Evolutionary conservation across 73 alveolate species (phyloP).

Genomic region (Durusdinium trenchii): DNA sequence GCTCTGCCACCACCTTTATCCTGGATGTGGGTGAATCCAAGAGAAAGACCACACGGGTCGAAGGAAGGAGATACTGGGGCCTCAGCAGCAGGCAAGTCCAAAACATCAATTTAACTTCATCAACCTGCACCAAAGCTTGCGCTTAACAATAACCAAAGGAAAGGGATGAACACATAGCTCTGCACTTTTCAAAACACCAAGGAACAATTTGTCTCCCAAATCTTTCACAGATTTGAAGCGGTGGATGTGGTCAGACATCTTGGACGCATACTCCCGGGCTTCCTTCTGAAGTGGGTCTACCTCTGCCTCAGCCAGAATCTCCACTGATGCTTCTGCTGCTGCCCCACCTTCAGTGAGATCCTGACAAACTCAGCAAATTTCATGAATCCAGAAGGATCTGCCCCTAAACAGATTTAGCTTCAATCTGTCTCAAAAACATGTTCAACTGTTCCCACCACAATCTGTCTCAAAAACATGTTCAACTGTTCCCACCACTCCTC

Average conservation of each 20-base stretch:
- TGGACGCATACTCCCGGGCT: not conserved
- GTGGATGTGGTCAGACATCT: not conserved
- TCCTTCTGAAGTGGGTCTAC: not conserved
- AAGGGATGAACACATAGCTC: too few relatives aligned
- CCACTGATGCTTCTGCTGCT: not conserved
- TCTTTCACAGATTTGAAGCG: not conserved
- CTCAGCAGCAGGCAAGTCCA: not conserved
- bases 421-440: not conserved
- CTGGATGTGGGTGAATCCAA: conserved; percentile 17
- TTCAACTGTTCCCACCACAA: not conserved
- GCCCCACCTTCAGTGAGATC: not conserved
- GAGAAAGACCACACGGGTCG: not conserved
- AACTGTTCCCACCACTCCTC: not conserved
- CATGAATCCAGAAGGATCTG: too few relatives aligned
- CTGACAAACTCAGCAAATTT: too few relatives aligned
- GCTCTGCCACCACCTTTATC: not conserved
- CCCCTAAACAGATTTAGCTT: not conserved
- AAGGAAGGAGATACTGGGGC: not conserved
- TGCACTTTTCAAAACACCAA: too few relatives aligned
- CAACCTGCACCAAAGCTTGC: too few relatives aligned
- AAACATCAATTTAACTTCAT: too few relatives aligned
- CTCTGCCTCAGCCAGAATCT: not conserved
- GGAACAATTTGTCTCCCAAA: not conserved
- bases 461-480: not conserved
- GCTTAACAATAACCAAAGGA: too few relatives aligned